Evolutionary conservation across 1,284 basidiomycete genomes (phyloP), one percentile per base, ranked within the genome.

Genomic region (Inonotus obliquus): DNA sequence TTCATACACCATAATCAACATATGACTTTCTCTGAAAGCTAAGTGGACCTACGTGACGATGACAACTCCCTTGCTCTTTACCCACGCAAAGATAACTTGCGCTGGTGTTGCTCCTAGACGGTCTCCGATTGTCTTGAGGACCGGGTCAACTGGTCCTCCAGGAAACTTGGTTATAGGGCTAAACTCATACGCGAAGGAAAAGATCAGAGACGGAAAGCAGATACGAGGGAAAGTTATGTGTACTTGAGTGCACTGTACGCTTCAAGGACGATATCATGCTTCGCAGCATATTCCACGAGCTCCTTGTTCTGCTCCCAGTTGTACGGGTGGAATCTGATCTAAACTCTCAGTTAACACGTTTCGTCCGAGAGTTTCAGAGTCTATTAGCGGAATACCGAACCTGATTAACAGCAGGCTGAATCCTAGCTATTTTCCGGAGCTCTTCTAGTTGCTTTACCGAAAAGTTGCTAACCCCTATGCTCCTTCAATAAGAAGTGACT

Each of bases 381-480:
- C n/a, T n/a, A 9, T 32, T 32, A 32, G 32, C 9, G 32, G 32
- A 32, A 32, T 32, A 32, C 32, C 69, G 17, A 37, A 85, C 89
- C 76, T 92, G 91, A 70, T 94, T 92, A 45, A 90, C 88, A 0
- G 82, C 86, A 10, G 91, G 91, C 63, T 81, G 83, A 65, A 89
- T 74, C 41, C 78, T 79, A 1, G 85, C 84, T 0, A 77, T 74
- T 63, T 81, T 81, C 58, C 87, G 66, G 1, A 92, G 71, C 2
- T 73, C 74, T 69, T 88, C 75, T 3, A 92, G 78, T 32, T 91
- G 76, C 1, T 79, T 71, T 14, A 89, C 69, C 14, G 70, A 73
- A 70, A 89, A 92, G 76, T 92, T 92, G 73, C 87, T 89, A 57
- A 92, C 87, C n/a, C 89, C 90, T 65, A 91, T 91, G 67, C 85